phyloP scores from a whole-genome alignment of 202 grass and related monocot genomes.

The Sporobolus alterniflorus region DNA sequence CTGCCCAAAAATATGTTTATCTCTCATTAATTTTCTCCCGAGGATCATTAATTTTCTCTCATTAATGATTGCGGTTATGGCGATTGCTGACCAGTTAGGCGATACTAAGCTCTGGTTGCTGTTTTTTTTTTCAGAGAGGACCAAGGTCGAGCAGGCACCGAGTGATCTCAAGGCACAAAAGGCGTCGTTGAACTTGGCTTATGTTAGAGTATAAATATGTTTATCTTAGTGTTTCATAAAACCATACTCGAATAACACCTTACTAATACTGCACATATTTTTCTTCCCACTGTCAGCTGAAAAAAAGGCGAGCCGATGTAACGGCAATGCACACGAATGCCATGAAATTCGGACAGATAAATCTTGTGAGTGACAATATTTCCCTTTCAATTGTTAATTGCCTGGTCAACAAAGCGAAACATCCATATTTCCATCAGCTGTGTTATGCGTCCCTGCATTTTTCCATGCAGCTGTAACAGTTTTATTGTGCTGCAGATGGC shows the following conservation, averaged over 20 bases:
- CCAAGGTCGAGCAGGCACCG: conserved; percentile 58
- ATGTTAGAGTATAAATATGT: conserved; percentile 48
- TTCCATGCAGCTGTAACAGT: conserved; percentile 1
- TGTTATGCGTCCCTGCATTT: conserved; percentile 5
- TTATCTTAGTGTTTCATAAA: conserved; percentile 33
- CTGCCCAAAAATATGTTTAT: too few relatives aligned
- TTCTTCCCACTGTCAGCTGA: conserved; percentile 27
- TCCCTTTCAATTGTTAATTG: conserved; percentile 7
- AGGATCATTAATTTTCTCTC: too few relatives aligned
- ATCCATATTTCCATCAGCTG: background rate
- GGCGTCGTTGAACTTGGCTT: conserved; percentile 57
- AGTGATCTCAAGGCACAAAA: conserved; percentile 57
- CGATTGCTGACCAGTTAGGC: background rate
- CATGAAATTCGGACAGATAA: conserved; percentile 59
- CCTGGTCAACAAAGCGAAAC: background rate
- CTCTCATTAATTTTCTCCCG: too few relatives aligned
- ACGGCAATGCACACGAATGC: conserved; percentile 40
- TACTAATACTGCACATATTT: conserved; percentile 24
- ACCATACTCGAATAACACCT: conserved; percentile 14
- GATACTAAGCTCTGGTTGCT: conserved; percentile 34
- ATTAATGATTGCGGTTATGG: background rate
- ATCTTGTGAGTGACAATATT: conserved; percentile 43
- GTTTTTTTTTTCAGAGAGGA: conserved; percentile 71
- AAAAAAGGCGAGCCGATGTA: conserved; percentile 47
- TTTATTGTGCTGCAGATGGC: conserved; percentile 71